Conservation (phyloP, 768 basidiomycete genomes). For the Kwoniella europaea region DNA sequence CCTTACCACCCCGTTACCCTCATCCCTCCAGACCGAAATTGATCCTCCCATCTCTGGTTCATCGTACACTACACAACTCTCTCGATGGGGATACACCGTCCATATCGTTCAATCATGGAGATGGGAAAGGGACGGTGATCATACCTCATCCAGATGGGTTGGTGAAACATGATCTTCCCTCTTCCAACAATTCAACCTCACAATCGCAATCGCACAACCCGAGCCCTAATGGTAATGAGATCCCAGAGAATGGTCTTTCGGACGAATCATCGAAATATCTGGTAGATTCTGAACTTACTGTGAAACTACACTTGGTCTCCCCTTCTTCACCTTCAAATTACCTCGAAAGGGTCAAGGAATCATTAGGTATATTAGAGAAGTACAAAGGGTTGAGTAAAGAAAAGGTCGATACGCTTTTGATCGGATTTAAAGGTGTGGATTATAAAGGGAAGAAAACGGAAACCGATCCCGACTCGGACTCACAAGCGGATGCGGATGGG, state of each 20-base stretch:
- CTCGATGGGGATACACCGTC: conserved; percentile 43
- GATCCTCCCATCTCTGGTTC: conserved; percentile 50
- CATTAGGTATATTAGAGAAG: conserved; percentile 21
- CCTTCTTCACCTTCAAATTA: neutral
- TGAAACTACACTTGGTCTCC: conserved; percentile 46
- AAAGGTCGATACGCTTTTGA: conserved; percentile 46
- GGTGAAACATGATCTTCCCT: conserved; percentile 46
- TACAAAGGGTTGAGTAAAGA: conserved; percentile 33
- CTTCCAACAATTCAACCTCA: neutral
- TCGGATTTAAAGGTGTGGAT: conserved; percentile 55
- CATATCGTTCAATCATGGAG: neutral
- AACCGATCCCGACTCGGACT: conserved; percentile 26
- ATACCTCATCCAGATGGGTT: conserved; percentile 45
- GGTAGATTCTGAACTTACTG: conserved; percentile 38
- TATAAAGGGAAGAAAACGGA: conserved; percentile 49
- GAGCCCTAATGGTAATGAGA: neutral
- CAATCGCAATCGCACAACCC: neutral
- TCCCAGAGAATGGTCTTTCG: neutral
- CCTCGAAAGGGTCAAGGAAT: conserved; percentile 28
- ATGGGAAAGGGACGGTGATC: conserved; percentile 12
- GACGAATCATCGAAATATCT: conserved; percentile 10
- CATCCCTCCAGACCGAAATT: conserved; percentile 44
- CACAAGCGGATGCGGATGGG: conserved; percentile 2
- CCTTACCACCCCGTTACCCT: conserved; percentile 48
- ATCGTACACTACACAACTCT: conserved; percentile 50